Evolutionary conservation across 139 green algal species (phyloP).

Genomic region (Choricystis sp.): DNA sequence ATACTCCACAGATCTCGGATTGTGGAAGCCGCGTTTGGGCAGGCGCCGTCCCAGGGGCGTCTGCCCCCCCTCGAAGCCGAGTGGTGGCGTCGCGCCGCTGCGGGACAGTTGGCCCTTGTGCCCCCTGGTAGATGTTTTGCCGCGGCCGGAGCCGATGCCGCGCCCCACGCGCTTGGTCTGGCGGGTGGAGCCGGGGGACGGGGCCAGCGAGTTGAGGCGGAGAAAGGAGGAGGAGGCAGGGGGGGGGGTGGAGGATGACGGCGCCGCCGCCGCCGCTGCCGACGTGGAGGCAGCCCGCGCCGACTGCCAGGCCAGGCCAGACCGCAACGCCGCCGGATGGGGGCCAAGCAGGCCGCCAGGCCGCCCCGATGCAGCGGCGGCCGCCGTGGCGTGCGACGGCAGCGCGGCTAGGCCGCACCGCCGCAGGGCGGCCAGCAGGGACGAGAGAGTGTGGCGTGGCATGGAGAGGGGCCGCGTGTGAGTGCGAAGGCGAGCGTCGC

Average conservation of each 20-base stretch:
- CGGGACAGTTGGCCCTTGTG: slow-evolving; percentile 68
- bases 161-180: slow-evolving; percentile 39
- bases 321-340: too few species aligned
- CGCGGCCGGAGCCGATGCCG: slow-evolving; percentile 47
- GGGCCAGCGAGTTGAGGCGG: neutral
- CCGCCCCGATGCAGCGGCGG: too few species aligned
- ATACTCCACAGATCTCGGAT: slow-evolving; percentile 22
- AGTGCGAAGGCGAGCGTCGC: too few species aligned
- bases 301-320: too few species aligned
- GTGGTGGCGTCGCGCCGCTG: slow-evolving; percentile 20
- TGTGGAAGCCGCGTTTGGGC: slow-evolving; percentile 54
- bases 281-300: too few species aligned
- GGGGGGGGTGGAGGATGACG: neutral
- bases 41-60: slow-evolving; percentile 45
- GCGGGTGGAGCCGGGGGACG: neutral
- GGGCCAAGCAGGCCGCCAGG: too few species aligned
- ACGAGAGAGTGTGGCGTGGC: too few species aligned
- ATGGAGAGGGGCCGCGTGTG: too few species aligned
- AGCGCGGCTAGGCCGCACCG: too few species aligned
- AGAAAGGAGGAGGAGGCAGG: neutral
- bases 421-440: too few species aligned
- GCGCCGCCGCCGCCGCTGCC: too few species aligned
- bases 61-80: slow-evolving; percentile 67
- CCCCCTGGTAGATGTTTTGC: slow-evolving; percentile 54
- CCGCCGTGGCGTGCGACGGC: too few species aligned